Evolutionary conservation across 163 green algal genomes (phyloP).

Genomic region (Chlorella variabilis): DNA sequence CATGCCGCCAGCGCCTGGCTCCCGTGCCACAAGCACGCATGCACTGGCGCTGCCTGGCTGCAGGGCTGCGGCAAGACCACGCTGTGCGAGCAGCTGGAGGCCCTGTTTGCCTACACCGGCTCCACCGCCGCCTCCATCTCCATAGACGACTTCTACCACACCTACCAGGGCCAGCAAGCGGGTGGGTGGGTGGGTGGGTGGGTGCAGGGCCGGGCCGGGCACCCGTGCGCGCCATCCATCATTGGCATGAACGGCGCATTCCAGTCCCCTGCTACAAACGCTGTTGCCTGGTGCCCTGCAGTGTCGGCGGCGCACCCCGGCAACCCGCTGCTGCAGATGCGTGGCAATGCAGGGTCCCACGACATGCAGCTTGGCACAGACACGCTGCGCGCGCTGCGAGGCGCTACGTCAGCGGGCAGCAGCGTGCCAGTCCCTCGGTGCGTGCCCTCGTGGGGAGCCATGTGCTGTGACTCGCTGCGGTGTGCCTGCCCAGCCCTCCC

Average conservation of each 20-base stretch:
- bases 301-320: slow-evolving; percentile 55
- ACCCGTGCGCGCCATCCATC: too few species aligned
- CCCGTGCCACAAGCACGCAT: too few species aligned
- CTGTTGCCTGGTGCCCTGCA: too few species aligned
- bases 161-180: slow-evolving; percentile 40
- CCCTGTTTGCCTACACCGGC: slow-evolving; percentile 76
- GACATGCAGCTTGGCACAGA: slow-evolving; percentile 85
- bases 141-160: slow-evolving; percentile 99
- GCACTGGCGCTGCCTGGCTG: neutral
- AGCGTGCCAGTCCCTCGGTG: slow-evolving; percentile 38
- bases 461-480: too few species aligned
- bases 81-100: slow-evolving; percentile 89
- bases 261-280: too few species aligned
- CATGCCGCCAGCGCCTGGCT: too few species aligned
- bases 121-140: slow-evolving; percentile 81
- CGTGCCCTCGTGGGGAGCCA: too few species aligned
- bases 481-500: too few species aligned
- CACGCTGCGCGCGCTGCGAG: slow-evolving; percentile 74
- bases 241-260: too few species aligned
- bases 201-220: too few species aligned
- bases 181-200: too few species aligned
- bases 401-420: slow-evolving; percentile 4
- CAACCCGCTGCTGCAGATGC: slow-evolving; percentile 88
- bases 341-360: slow-evolving; percentile 95
- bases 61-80: slow-evolving; percentile 99